A percentile compares a stretch with the other conserved stretches of the same genome.
Conservation (phyloP, 1,139 yeast genomes). For the Suhomyces coccinellae region DNA sequence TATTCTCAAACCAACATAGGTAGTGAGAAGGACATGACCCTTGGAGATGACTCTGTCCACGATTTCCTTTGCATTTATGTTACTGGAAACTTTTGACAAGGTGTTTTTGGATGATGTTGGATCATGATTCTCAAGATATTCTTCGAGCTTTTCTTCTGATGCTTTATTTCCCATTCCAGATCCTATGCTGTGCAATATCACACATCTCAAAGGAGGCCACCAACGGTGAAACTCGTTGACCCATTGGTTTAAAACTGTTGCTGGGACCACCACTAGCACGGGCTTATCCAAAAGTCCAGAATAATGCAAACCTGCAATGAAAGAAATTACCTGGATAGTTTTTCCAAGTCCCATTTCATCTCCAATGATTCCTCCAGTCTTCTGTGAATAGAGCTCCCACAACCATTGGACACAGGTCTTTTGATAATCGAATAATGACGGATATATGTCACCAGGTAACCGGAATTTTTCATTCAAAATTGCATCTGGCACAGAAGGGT, state of each 20-base stretch:
- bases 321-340: constrained; percentile 88
- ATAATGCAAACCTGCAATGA: constrained; percentile 86
- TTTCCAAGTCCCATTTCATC: constrained; percentile 99
- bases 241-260: constrained; percentile 96
- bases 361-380: constrained; percentile 92
- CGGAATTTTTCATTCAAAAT: constrained; percentile 64
- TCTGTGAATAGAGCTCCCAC: constrained; percentile 81
- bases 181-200: constrained; percentile 89
- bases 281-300: constrained; percentile 77
- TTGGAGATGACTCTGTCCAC: constrained; percentile 51
- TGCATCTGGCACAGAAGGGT: constrained; percentile 78
- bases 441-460: constrained; percentile 89
- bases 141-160: constrained; percentile 54
- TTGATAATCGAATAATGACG: constrained; percentile 86
- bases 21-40: constrained; percentile 88
- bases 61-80: constrained; percentile 44
- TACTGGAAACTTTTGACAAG: constrained; percentile 31
- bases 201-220: constrained; percentile 96
- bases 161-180: constrained; percentile 65
- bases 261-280: constrained; percentile 87
- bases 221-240: constrained; percentile 91
- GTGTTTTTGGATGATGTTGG: constrained; percentile 29
- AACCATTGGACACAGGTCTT: constrained; percentile 85
- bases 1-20: constrained; percentile 85
- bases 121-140: constrained; percentile 46